Percentiles rank a stretch among this genome's conserved stretches.
Conservation (phyloP, 179 eudicot genomes). For the Vitellaria paradoxa region DNA sequence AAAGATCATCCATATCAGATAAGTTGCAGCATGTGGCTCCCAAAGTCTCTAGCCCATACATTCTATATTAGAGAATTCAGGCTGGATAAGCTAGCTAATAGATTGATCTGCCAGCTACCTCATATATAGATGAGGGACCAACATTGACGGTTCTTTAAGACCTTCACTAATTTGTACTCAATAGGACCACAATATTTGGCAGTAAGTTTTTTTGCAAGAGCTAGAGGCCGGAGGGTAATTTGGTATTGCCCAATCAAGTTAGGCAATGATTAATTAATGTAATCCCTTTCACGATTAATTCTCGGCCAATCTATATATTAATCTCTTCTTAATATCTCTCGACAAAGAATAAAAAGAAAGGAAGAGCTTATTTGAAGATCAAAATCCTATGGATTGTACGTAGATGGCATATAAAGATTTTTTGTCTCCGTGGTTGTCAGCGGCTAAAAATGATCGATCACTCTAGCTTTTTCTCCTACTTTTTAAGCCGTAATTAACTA, state of each 20-base stretch:
- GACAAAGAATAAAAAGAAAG: too few species aligned
- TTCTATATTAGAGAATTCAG: neutral
- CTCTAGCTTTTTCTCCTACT: too few species aligned
- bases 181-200: slow-evolving; percentile 5
- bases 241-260: neutral
- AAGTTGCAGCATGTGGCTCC: slow-evolving; percentile 15
- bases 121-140: slow-evolving; percentile 10
- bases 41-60: slow-evolving; percentile 7
- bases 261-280: neutral
- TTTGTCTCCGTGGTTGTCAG: too few species aligned
- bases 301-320: too few species aligned
- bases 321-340: too few species aligned
- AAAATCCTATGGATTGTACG: too few species aligned
- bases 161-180: slow-evolving; percentile 1
- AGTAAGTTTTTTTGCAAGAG: neutral
- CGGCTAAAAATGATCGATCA: too few species aligned
- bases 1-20: slow-evolving; percentile 6
- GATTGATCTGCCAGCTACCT: neutral
- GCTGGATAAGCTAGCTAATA: neutral
- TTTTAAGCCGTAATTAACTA: too few species aligned
- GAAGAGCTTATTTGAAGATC: too few species aligned
- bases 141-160: slow-evolving; percentile 8
- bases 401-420: too few species aligned
- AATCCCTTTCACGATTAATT: too few species aligned
- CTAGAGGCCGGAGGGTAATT: too few species aligned